Base-by-base conservation (phyloP, 116 monocot genomes). In the Zostera marina region DNA sequence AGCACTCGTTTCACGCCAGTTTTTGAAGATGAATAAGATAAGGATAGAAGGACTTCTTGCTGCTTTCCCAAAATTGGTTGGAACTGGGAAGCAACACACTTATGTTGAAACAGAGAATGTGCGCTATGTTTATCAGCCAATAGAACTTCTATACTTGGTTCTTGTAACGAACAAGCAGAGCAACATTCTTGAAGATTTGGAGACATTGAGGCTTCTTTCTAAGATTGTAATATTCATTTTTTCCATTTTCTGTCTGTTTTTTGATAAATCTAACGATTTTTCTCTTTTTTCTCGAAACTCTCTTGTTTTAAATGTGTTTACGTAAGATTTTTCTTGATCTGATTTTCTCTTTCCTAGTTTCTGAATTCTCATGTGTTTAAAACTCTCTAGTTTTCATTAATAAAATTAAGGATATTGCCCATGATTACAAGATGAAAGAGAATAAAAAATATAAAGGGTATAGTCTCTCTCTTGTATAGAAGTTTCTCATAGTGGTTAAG, bases 21-120 rank as follows among this genome's bases (percentile, higher is more conserved):
- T 78, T 85, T 86, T 98, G 67, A 90, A 98, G 38, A 90, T 98
- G 98, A 72, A 85, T 16, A 75, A 86, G 32, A 90, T 82, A 72
- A 89, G 98, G 65, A 89, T 98, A 62, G 98, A 98, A 78, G 98
- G 90, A 58, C 56, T 98, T 52, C 86, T 98, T 70, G 90, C 98
- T 19, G 98, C 90, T 46, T 98, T 98, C 67, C 90, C 98, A 7
- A 98, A 90, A 56, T 59, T 98, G 63, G 76, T 90, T 38, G 98
- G 98, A 55, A 80, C 80, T 46, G 98, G 85, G 76, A 98, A 98
- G 62, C 98, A 98, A 41, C 98, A 98, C 64, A 98, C 98, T 7
- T 98, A 78, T 77, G 76, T 98, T 70, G 98, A 98, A 57, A 90
- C 98, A 68, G 98, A 98, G 65, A 98, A 89, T 73, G 98, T 98